Conservation (phyloP, 1,284 basidiomycete genomes). For the Apiotrichum siamense region DNA sequence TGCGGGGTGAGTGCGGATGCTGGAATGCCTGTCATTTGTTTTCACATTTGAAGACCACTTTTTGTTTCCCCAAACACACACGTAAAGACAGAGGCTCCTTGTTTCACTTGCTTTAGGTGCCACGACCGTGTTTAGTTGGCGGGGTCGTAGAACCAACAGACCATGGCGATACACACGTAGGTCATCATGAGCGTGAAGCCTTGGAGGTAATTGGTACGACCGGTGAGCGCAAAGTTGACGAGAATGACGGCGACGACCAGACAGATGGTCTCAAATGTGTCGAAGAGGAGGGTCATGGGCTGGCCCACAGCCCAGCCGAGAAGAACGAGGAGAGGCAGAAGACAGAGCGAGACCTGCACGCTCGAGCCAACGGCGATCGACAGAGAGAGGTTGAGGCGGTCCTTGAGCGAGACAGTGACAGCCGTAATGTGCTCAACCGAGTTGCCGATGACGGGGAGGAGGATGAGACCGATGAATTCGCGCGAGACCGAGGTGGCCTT, state of each 20-base stretch:
- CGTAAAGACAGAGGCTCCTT: no score
- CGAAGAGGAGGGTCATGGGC: conserved; percentile 49
- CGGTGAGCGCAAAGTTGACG: conserved; percentile 72
- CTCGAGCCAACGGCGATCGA: conserved; percentile 84
- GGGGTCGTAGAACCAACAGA: conserved; percentile 35
- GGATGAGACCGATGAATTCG: conserved; percentile 77
- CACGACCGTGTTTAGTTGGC: conserved; percentile 2
- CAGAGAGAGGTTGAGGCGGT: conserved; percentile 53
- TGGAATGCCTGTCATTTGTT: no score
- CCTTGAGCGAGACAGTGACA: conserved; percentile 77
- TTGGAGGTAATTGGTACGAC: conserved; percentile 74
- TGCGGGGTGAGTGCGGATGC: no score
- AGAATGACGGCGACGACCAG: conserved; percentile 61
- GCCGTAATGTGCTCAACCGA: conserved; percentile 84
- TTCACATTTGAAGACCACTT: no score
- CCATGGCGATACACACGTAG: conserved; percentile 44
- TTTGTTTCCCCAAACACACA: no score
- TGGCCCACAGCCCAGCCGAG: conserved; percentile 51
- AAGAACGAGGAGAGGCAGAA: conserved; percentile 64
- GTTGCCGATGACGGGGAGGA: conserved; percentile 76
- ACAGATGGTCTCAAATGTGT: conserved; percentile 45
- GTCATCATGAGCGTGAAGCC: conserved; percentile 54
- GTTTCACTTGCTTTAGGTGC: no score
- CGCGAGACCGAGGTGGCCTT: conserved; percentile 48
- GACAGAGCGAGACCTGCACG: conserved; percentile 82